These are phyloP conservation scores for Leccinum olivaceopallidum DNA, from an alignment of 768 basidiomycete species.

Conservation along the genomic window DNA sequence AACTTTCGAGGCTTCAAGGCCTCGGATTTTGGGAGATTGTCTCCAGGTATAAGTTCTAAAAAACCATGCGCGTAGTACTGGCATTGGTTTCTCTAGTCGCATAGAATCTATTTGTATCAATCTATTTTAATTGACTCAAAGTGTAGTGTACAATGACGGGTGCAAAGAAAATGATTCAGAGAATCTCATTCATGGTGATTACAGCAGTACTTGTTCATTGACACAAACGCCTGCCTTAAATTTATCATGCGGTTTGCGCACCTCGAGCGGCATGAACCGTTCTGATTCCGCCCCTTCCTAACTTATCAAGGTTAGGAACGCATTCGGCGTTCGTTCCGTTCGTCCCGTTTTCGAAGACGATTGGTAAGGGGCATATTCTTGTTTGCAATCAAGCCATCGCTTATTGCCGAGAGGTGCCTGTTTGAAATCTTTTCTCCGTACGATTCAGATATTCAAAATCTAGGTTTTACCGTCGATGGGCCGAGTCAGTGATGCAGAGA, in stretches of 20 bases:
- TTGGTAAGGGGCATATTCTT: not conserved
- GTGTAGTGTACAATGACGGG: not conserved
- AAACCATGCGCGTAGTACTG: not conserved
- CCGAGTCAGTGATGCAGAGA: not conserved
- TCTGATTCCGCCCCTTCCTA: not conserved
- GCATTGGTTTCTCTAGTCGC: not conserved
- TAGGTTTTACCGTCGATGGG: not conserved
- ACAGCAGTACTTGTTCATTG: no score
- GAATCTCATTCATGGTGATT: no score
- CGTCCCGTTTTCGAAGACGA: not conserved
- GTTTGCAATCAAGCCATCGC: not conserved
- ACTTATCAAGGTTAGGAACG: not conserved
- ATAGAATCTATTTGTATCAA: not conserved
- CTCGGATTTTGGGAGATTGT: constrained; percentile 49
- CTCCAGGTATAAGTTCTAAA: constrained; percentile 36
- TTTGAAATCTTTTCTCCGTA: no score
- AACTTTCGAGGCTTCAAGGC: constrained; percentile 55
- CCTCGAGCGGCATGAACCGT: no score
- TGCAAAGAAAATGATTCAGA: not conserved
- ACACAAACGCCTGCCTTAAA: no score
- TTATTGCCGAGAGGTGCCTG: not conserved
- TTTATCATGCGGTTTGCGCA: no score
- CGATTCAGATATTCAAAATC: no score
- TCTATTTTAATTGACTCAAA: not conserved
- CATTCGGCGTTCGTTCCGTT: not conserved